phyloP scores from a whole-genome alignment of 108 stramenopile genomes.

The Craspedostauros australis region DNA sequence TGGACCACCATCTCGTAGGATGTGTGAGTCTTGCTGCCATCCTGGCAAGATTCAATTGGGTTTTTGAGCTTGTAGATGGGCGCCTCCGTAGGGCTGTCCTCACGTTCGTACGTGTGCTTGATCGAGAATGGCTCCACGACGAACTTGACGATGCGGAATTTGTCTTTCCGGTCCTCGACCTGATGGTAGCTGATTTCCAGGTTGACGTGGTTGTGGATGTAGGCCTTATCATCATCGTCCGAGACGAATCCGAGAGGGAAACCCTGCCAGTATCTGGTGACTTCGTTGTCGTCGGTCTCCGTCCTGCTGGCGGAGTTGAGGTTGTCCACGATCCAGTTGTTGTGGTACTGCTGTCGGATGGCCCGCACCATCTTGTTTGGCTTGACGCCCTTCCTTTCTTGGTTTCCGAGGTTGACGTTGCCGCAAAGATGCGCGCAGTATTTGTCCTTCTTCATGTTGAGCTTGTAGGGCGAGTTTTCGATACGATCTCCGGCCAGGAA shows the following conservation, averaged over 20 bases:
- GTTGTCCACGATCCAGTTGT: constrained; percentile 98
- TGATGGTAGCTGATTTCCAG: constrained; percentile 91
- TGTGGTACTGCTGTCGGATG: constrained; percentile 92
- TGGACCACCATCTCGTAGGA: constrained; percentile 77
- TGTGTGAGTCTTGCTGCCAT: constrained; percentile 44
- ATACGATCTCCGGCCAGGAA: constrained; percentile 96
- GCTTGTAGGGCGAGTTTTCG: constrained; percentile 91
- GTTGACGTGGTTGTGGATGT: constrained; percentile 94
- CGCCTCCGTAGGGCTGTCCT: constrained; percentile 8
- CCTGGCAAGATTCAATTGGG: constrained; percentile 38
- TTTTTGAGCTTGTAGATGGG: constrained; percentile 31
- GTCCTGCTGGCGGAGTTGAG: constrained; percentile 83
- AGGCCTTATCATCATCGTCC: constrained; percentile 58
- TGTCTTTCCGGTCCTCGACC: constrained; percentile 63
- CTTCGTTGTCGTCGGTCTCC: constrained; percentile 60
- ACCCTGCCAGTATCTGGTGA: constrained; percentile 85
- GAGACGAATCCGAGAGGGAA: constrained; percentile 92
- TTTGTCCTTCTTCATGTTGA: constrained; percentile 94
- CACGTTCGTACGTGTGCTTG: constrained; percentile 80
- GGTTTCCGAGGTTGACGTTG: constrained; percentile 65
- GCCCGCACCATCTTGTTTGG: constrained; percentile 81
- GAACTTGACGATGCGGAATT: constrained; percentile 90
- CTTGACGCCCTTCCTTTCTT: constrained; percentile 50
- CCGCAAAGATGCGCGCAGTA: constrained; percentile 92
- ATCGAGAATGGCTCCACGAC: constrained; percentile 94